phyloP scores from a whole-genome alignment of 2,329 filamentous ascomycete species.

The Sclerotinia glacialis region DNA sequence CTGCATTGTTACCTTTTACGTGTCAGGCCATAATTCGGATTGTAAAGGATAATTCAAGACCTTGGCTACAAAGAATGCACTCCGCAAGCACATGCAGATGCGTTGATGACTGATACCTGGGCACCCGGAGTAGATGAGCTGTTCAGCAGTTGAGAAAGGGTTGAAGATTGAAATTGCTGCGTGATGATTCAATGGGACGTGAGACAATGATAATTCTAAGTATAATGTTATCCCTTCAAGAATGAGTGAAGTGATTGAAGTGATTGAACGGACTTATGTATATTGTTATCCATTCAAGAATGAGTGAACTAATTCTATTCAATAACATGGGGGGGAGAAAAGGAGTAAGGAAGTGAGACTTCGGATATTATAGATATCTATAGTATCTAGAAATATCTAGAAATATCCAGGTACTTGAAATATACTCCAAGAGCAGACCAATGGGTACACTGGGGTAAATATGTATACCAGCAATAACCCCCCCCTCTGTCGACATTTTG shows the following conservation, averaged over 20 bases:
- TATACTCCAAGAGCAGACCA: background rate
- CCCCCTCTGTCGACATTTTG: no score
- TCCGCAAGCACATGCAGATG: slow-evolving; percentile 15
- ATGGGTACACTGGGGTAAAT: slow-evolving; percentile 1
- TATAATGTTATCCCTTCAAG: background rate
- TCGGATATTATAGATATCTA: background rate
- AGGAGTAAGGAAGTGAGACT: background rate
- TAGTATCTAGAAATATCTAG: background rate
- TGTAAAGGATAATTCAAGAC: background rate
- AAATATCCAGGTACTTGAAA: background rate
- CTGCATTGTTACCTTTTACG: slow-evolving; percentile 18
- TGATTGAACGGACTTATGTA: background rate
- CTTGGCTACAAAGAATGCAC: slow-evolving; percentile 15
- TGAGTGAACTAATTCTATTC: background rate
- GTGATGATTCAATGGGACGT: background rate
- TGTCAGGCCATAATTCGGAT: slow-evolving; percentile 25
- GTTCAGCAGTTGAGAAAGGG: background rate
- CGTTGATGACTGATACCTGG: background rate
- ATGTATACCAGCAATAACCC: background rate
- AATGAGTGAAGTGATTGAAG: no score
- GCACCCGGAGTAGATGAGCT: slow-evolving; percentile 8
- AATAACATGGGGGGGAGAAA: background rate
- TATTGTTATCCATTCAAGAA: background rate
- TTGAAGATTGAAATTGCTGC: background rate
- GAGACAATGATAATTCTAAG: background rate